Conservation (phyloP, 179 eudicot genomes). For the Pouteria campechiana region DNA sequence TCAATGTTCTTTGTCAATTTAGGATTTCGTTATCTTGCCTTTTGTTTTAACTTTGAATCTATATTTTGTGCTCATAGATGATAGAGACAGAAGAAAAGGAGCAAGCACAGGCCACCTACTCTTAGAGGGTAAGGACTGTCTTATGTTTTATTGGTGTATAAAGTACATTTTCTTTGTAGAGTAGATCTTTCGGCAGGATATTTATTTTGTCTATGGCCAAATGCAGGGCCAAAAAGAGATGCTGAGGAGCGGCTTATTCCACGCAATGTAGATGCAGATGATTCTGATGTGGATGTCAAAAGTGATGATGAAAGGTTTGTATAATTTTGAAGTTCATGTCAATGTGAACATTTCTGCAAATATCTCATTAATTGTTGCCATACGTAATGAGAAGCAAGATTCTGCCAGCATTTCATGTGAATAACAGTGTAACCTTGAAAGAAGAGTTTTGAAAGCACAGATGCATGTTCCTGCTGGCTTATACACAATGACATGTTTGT, state of each 20-base stretch:
- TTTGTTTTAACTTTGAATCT: not conserved
- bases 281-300: constrained; percentile 70
- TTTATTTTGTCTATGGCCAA: not conserved
- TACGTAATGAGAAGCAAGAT: constrained; percentile 10
- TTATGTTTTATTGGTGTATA: not conserved
- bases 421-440: no score
- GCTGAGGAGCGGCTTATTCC: constrained; percentile 60
- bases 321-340: not conserved
- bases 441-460: no score
- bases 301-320: constrained; percentile 75
- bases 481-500: no score
- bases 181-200: not conserved
- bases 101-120: constrained; percentile 65
- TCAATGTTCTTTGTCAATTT: no score
- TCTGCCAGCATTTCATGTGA: no score
- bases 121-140: constrained; percentile 54
- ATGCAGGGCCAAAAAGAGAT: constrained; percentile 63
- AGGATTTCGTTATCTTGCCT: not conserved
- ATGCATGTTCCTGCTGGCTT: no score
- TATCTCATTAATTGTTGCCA: not conserved
- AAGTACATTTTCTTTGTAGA: not conserved
- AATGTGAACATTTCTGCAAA: not conserved
- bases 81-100: constrained; percentile 79
- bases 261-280: constrained; percentile 78
- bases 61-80: constrained; percentile 46